Base-by-base conservation (phyloP, 305 asterid genomes). In the Fraxinus angustifolia region DNA sequence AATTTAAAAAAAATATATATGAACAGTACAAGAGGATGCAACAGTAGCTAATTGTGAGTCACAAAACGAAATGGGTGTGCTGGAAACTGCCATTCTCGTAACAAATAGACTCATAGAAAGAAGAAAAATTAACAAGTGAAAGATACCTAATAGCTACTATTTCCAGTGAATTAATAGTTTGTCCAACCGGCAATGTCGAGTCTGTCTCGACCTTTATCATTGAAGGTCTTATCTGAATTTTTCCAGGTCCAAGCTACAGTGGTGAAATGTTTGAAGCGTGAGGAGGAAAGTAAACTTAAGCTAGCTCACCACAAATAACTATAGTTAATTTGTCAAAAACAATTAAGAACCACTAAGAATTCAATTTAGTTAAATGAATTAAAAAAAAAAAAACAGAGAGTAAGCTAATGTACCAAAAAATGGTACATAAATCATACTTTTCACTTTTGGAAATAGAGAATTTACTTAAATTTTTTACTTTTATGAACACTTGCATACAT, bases 131-230 rank as follows among this genome's bases (percentile, higher is more conserved):
- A 68, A 75, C 40, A 33, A 42, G 53, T 48, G 34, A 65, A 35
- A 42, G 77, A 81, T 90, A 93, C 98, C 97, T 95, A 53, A 84
- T 80, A 31, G 80, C 75, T 73, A 88, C 92, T 78, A 95, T 87
- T 90, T 95, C 97, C 81, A 95, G 83, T 2, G 99, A 92, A 85
- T 91, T 88, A 48, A 90, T 85, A 76, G 87, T 80, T 60, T 81
- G 84, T 40, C 79, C 50, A 73, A 33, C 19, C 7, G 84, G 74
- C 62, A 85, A 58, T 7, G 14, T 45, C 17, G 19, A n/a, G 83
- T 93, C 99, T 81, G 75, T 87, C 75, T 83, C 78, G 17, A 93
- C 99, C 89, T 93, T 95, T 67, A 93, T 83, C 99, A 95, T 95
- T 71, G 97, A 95, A 4, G 89, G 92, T 76, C 99, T 91, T 73